phyloP scores from a whole-genome alignment of 768 basidiomycete species.

The Suillus hirtellus region DNA sequence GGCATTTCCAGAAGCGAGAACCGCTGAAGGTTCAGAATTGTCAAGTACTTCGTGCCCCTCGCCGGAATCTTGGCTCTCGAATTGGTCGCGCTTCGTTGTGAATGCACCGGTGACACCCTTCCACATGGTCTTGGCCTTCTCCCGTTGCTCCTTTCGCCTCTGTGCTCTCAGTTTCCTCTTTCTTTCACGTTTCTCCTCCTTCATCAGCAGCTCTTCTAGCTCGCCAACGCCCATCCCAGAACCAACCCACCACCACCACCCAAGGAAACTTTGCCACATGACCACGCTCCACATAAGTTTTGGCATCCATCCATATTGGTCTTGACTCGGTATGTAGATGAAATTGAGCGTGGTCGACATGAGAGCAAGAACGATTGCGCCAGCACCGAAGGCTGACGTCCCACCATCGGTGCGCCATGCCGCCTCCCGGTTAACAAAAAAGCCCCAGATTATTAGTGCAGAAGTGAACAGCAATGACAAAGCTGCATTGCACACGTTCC shows the following conservation, averaged over 20 bases:
- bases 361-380: conserved; percentile 80
- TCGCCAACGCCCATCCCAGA: conserved; percentile 79
- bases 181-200: conserved; percentile 54
- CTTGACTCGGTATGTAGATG: conserved; percentile 78
- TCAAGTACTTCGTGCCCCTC: not conserved
- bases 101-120: conserved; percentile 58
- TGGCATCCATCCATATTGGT: conserved; percentile 91
- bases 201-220: conserved; percentile 60
- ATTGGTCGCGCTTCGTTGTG: conserved; percentile 16
- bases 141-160: conserved; percentile 48
- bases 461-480: conserved; percentile 93
- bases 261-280: conserved; percentile 95
- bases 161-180: conserved; percentile 49
- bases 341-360: conserved; percentile 86
- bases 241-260: conserved; percentile 99
- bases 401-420: conserved; percentile 98
- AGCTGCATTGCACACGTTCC: conserved; percentile 95
- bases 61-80: not conserved
- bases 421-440: conserved; percentile 81
- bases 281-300: conserved; percentile 88
- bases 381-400: conserved; percentile 89
- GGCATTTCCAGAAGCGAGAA: conserved; percentile 7
- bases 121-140: conserved; percentile 58
- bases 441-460: conserved; percentile 91
- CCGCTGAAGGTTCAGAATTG: conserved; percentile 12